phyloP scores from a whole-genome alignment of 192 early-diverging fungal species.

The Gorgonomyces haynaldii region DNA sequence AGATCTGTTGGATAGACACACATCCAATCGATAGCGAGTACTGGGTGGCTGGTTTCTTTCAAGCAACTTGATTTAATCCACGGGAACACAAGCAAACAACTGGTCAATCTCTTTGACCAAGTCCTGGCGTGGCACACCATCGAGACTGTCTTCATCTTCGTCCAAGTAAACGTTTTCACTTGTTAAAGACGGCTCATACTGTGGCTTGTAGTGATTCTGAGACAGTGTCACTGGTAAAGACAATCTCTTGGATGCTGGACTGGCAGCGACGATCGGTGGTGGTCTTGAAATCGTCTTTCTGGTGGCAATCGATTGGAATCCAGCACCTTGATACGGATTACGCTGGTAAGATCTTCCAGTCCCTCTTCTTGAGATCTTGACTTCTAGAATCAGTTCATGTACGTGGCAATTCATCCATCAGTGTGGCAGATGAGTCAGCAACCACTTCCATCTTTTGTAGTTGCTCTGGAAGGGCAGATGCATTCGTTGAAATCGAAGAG shows the following conservation, averaged over 20 bases:
- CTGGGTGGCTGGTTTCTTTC: not conserved
- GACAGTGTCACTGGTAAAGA: not conserved
- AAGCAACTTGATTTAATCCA: not conserved
- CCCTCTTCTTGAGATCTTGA: not conserved
- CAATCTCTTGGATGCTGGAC: not conserved
- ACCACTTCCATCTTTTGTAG: not conserved
- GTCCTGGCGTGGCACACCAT: not conserved
- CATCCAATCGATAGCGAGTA: not conserved
- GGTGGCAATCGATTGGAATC: not conserved
- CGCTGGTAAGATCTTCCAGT: no score
- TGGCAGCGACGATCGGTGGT: slow-evolving; percentile 1
- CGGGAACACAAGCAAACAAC: not conserved
- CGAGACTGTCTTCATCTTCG: not conserved
- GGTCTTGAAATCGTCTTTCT: not conserved
- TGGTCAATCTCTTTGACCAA: slow-evolving; percentile 1
- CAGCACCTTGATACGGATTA: no score
- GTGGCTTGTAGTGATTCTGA: not conserved
- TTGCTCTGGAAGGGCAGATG: not conserved
- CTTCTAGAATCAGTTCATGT: not conserved
- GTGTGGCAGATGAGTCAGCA: no score
- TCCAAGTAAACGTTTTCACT: not conserved
- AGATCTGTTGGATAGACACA: no score
- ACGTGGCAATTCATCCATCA: not conserved
- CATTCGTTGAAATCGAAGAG: not conserved
- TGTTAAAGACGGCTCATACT: not conserved